Evolutionary conservation across 2,329 filamentous ascomycete species (phyloP).

Genomic region (Phyllosticta citrichinensis): DNA sequence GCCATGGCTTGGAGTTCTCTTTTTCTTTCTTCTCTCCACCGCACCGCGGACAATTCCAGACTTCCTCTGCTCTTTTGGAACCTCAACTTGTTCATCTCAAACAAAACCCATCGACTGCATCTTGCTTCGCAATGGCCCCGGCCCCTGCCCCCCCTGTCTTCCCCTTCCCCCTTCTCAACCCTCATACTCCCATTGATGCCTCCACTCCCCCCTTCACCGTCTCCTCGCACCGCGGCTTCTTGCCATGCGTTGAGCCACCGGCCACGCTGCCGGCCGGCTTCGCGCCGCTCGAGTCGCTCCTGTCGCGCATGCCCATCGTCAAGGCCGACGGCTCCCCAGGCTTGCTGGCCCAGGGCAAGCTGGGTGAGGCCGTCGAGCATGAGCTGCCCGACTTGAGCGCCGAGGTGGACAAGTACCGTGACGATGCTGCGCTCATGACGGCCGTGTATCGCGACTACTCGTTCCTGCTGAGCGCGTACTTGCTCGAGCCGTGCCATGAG

Average conservation of each 20-base stretch:
- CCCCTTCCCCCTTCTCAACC: slow-evolving; percentile 52
- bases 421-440: slow-evolving; percentile 70
- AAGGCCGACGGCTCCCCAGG: slow-evolving; percentile 64
- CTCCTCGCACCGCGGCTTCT: slow-evolving; percentile 62
- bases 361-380: slow-evolving; percentile 65
- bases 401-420: slow-evolving; percentile 58
- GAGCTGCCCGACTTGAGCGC: slow-evolving; percentile 68
- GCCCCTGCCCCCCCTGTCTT: slow-evolving; percentile 16
- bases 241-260: slow-evolving; percentile 48
- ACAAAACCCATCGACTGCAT: not conserved
- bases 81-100: not conserved
- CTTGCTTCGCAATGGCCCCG: not conserved
- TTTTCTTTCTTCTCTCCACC: not conserved
- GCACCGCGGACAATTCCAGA: not conserved
- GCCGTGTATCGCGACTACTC: slow-evolving; percentile 87
- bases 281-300: slow-evolving; percentile 57
- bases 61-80: not conserved
- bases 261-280: slow-evolving; percentile 62
- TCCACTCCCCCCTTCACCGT: slow-evolving; percentile 69
- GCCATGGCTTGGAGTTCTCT: not conserved
- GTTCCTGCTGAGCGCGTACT: slow-evolving; percentile 79
- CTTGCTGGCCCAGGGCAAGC: slow-evolving; percentile 60
- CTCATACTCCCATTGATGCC: slow-evolving; percentile 52
- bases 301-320: slow-evolving; percentile 69
- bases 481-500: slow-evolving; percentile 85